These are phyloP conservation scores for Colletotrichum magnum DNA, from an alignment of 2,329 filamentous ascomycete species.

Conservation along the genomic window DNA sequence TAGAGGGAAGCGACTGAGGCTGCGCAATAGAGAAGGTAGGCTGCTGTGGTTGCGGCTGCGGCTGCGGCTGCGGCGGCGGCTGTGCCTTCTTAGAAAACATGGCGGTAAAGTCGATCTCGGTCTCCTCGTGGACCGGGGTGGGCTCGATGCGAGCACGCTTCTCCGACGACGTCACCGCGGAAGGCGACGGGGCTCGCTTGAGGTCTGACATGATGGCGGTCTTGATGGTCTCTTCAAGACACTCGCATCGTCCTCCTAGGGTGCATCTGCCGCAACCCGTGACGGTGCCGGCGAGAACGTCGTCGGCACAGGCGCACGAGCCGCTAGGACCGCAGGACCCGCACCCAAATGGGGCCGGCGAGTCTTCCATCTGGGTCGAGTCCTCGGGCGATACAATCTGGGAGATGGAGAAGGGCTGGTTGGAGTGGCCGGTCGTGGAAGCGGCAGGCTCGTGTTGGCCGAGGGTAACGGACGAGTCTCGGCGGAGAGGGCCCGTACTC, in stretches of 20 bases:
- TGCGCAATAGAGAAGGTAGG: slow-evolving; percentile 40
- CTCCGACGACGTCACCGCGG: slow-evolving; percentile 58
- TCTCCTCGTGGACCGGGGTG: slow-evolving; percentile 67
- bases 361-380: slow-evolving; percentile 50
- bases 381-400: slow-evolving; percentile 71
- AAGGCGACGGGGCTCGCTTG: slow-evolving; percentile 66
- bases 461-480: slow-evolving; percentile 25
- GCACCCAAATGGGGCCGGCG: slow-evolving; percentile 61
- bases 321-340: slow-evolving; percentile 69
- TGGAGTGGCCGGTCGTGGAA: slow-evolving; percentile 50
- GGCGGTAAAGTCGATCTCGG: slow-evolving; percentile 82
- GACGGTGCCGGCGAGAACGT: slow-evolving; percentile 66
- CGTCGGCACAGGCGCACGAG: slow-evolving; percentile 71
- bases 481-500: slow-evolving; percentile 10
- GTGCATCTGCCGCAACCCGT: slow-evolving; percentile 77
- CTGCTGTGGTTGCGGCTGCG: slow-evolving; percentile 32
- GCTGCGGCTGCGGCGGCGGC: neutral
- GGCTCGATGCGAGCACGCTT: slow-evolving; percentile 70
- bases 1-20: slow-evolving; percentile 49
- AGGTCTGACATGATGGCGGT: slow-evolving; percentile 59
- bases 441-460: slow-evolving; percentile 43
- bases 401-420: slow-evolving; percentile 67
- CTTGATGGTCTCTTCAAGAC: slow-evolving; percentile 73
- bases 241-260: slow-evolving; percentile 73
- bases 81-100: slow-evolving; percentile 68